Percentiles rank a stretch among this genome's conserved stretches.
Conservation (phyloP, 805 yeast genomes). For the Teunomyces pallodes region DNA sequence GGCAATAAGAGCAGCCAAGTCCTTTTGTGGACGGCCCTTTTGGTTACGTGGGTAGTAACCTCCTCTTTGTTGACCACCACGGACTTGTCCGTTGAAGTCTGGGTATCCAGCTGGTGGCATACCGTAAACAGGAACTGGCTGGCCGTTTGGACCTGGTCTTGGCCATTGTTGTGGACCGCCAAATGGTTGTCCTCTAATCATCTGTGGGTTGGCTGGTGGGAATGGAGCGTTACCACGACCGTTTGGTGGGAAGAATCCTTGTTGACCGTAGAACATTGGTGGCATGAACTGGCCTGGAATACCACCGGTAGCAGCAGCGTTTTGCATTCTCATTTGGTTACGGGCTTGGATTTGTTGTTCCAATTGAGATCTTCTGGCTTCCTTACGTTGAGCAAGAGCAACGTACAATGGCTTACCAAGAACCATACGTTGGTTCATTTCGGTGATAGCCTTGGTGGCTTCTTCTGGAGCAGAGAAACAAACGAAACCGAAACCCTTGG, state of each 20-base stretch:
- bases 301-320: constrained; percentile 85
- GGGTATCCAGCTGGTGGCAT: constrained; percentile 75
- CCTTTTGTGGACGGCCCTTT: constrained; percentile 42
- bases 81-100: constrained; percentile 45
- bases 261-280: constrained; percentile 85
- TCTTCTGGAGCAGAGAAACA: constrained; percentile 98
- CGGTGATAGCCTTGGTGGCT: constrained; percentile 97
- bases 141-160: constrained; percentile 78
- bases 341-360: constrained; percentile 98
- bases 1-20: constrained; percentile 61
- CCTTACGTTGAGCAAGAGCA: constrained; percentile 98
- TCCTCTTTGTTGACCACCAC: constrained; percentile 53
- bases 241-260: constrained; percentile 82
- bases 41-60: constrained; percentile 46
- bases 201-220: constrained; percentile 69
- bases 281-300: constrained; percentile 74
- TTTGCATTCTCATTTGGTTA: constrained; percentile 97
- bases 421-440: constrained; percentile 96
- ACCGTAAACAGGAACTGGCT: constrained; percentile 79
- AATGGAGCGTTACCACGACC: constrained; percentile 75
- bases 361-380: constrained; percentile 93
- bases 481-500: constrained; percentile 98
- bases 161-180: constrained; percentile 69
- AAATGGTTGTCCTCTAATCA: constrained; percentile 72
- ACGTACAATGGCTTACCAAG: constrained; percentile 96